Evolutionary conservation across 768 basidiomycete species (phyloP).

Genomic region (Termitomyces bulborhizus): DNA sequence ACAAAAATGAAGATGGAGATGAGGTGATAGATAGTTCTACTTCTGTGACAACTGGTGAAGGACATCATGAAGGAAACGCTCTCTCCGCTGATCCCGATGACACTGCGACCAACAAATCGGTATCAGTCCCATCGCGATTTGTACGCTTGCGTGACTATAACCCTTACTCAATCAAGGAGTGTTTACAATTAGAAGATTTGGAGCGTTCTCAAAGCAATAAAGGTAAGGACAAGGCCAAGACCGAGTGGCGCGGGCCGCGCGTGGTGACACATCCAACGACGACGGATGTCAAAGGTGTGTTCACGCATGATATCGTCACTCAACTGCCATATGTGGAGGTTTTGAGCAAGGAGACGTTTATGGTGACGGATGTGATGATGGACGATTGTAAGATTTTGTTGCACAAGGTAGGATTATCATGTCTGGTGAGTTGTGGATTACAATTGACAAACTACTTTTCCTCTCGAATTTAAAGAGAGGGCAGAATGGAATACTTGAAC

Average conservation of each 20-base stretch:
- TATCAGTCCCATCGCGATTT: slow-evolving; percentile 10
- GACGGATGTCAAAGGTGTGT: slow-evolving; percentile 38
- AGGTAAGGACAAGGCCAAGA: slow-evolving; percentile 20
- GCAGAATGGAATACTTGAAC: slow-evolving; percentile 30
- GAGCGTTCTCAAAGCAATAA: background rate
- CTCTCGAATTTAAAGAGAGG: slow-evolving; percentile 24
- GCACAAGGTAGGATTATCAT: slow-evolving; percentile 32
- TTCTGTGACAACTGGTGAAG: background rate
- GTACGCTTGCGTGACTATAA: slow-evolving; percentile 35
- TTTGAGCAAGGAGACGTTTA: slow-evolving; percentile 39
- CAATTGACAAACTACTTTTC: background rate
- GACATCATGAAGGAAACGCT: background rate
- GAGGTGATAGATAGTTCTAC: background rate
- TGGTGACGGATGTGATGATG: slow-evolving; percentile 54
- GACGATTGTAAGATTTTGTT: slow-evolving; percentile 45
- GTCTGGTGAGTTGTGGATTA: background rate
- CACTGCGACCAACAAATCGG: background rate
- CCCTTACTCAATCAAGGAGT: slow-evolving; percentile 21
- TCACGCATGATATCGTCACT: slow-evolving; percentile 40
- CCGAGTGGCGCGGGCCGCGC: slow-evolving; percentile 24
- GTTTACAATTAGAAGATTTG: slow-evolving; percentile 8
- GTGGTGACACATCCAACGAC: slow-evolving; percentile 36
- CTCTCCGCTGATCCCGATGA: background rate
- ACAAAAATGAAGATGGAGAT: background rate
- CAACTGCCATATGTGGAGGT: slow-evolving; percentile 47